Percentiles rank a stretch among this genome's conserved stretches.
Conservation (phyloP, 1,139 yeast genomes). For the Candida labiduridarum region DNA sequence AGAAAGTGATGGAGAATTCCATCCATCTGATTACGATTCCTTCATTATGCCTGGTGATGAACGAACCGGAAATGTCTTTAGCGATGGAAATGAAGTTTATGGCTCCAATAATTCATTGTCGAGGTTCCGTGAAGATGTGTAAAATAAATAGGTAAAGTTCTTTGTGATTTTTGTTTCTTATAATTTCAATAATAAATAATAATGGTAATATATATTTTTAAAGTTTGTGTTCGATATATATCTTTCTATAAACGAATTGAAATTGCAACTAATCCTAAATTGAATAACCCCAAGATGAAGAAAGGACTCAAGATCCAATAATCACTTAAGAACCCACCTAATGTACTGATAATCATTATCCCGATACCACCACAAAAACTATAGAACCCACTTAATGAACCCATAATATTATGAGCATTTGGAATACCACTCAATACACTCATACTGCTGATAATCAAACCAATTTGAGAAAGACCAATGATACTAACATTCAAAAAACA, state of each 20-base stretch:
- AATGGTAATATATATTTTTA: background rate
- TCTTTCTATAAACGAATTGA: constrained; percentile 3
- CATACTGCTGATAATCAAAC: constrained; percentile 56
- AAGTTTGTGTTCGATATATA: background rate
- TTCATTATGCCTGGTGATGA: constrained; percentile 16
- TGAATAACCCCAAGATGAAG: constrained; percentile 51
- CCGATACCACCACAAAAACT: constrained; percentile 74
- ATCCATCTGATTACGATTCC: constrained; percentile 17
- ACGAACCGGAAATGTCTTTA: constrained; percentile 10
- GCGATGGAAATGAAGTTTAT: constrained; percentile 7
- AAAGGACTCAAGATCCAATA: constrained; percentile 63
- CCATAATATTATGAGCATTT: constrained; percentile 39
- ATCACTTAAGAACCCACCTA: constrained; percentile 68
- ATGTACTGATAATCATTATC: constrained; percentile 55
- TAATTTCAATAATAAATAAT: background rate
- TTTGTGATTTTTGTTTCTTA: background rate
- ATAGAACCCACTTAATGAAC: constrained; percentile 70
- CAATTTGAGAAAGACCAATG: constrained; percentile 53
- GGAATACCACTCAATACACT: constrained; percentile 38
- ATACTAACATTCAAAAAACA: constrained; percentile 37
- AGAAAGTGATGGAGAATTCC: constrained; percentile 13
- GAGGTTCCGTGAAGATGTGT: constrained; percentile 16
- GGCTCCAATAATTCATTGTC: constrained; percentile 16
- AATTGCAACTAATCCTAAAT: constrained; percentile 19
- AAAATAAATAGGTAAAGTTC: background rate